Percentiles rank a stretch among this genome's conserved stretches.
These are phyloP conservation scores for Amanita phalloides DNA, from an alignment of 768 basidiomycete species.

Conservation along the genomic window DNA sequence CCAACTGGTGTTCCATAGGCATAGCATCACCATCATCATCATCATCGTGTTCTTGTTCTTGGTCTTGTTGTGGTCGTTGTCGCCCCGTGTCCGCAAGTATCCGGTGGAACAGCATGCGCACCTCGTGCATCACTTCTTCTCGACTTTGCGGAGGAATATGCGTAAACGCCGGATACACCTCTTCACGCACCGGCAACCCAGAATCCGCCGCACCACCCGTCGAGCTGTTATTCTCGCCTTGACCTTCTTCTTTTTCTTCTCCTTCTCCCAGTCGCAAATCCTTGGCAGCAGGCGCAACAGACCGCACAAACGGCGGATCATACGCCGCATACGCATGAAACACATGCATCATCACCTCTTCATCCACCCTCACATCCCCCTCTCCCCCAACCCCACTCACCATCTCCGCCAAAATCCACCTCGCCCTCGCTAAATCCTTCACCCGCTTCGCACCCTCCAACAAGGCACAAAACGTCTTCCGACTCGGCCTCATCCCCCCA, in stretches of 20 bases:
- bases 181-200: slow-evolving; percentile 7
- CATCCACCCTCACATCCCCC: slow-evolving; percentile 33
- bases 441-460: slow-evolving; percentile 82
- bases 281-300: slow-evolving; percentile 32
- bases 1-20: slow-evolving; percentile 33
- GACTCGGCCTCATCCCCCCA: slow-evolving; percentile 49
- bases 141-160: slow-evolving; percentile 64
- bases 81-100: slow-evolving; percentile 33
- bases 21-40: no score
- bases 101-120: slow-evolving; percentile 48
- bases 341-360: slow-evolving; percentile 68
- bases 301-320: slow-evolving; percentile 54
- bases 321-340: slow-evolving; percentile 87
- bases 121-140: slow-evolving; percentile 66
- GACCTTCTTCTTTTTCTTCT: not conserved
- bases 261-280: not conserved
- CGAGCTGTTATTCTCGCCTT: not conserved
- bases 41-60: no score
- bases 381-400: slow-evolving; percentile 26
- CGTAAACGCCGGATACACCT: slow-evolving; percentile 23
- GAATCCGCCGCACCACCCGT: no score
- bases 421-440: slow-evolving; percentile 71
- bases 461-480: slow-evolving; percentile 69
- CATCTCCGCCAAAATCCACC: slow-evolving; percentile 91
- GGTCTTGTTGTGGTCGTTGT: no score